Evolutionary conservation across 2,329 filamentous ascomycete genomes (phyloP), one percentile per base, ranked within the genome.

Genomic region (Chaetothyriales sp.): DNA sequence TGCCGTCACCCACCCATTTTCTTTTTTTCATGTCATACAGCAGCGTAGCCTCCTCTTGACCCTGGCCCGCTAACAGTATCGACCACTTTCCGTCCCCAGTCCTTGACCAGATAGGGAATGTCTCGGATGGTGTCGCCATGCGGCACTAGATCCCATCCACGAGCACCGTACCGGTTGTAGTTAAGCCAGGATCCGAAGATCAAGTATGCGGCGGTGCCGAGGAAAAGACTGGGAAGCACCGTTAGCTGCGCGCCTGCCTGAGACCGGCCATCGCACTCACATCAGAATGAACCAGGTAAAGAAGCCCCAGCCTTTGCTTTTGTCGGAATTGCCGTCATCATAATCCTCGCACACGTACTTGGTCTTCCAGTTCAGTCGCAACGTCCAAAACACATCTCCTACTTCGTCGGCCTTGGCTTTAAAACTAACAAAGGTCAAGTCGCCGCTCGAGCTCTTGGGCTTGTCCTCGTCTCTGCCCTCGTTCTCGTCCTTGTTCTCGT

Each of bases 101-200:
- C 92, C 69, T 90, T 89, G 57, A 95, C 70, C 50, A 97, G 77
- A 65, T 95, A 97, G 2, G 92, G 92, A 18, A 95, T 71, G 64
- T 98, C 92, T 58, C 90, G 83, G 61, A 97, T 85, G 0, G 86
- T 85, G 67, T 98, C 92, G 58, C 86, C 86, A 66, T 97, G 90
- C 13, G 92, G 92, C 18, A 97, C 75, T 18, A 95, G 77, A 63
- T 97, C 92, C 89, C 89, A 97, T 52, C 92, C 92, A 45, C 90
- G 79, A 49, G 90, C 89, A 47, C 90, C 90, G 69, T 95, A 95
- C 56, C 89, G 86, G 73, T 89, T 95, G 77, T 97, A 97, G 74
- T 97, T 97, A 67, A 97, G 82, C 92, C 92, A 98, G 18, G 89
- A 94, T 58, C 90, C 89, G 65, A 97, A 97, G 67, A 97, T 95